These are phyloP conservation scores for Venturiaceae sp. DNA, from an alignment of 2,329 filamentous ascomycete genomes.

Conservation along the genomic window DNA sequence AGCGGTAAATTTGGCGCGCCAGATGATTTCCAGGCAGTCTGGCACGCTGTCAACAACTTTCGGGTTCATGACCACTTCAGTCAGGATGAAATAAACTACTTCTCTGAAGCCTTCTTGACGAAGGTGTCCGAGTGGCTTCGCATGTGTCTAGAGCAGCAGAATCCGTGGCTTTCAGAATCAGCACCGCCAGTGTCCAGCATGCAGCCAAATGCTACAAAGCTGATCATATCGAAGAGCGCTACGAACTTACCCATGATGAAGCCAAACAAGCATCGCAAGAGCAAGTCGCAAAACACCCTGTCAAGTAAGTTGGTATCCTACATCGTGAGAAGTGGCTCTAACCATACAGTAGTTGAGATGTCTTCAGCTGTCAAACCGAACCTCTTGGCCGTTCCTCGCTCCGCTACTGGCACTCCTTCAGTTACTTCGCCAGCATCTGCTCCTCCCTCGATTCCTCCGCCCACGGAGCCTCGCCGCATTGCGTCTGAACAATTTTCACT, in stretches of 20 bases:
- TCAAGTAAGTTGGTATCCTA: background rate
- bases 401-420: too few relatives aligned
- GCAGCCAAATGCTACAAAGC: too few relatives aligned
- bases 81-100: background rate
- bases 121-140: background rate
- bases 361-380: background rate
- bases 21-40: too few relatives aligned
- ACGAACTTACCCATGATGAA: background rate
- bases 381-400: background rate
- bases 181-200: background rate
- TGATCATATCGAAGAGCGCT: background rate
- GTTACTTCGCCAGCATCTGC: too few relatives aligned
- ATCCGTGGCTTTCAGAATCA: too few relatives aligned
- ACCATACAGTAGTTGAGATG: background rate
- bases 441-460: background rate
- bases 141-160: too few relatives aligned
- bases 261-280: background rate
- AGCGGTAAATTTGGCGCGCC: background rate
- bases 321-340: background rate
- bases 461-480: background rate
- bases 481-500: background rate
- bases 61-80: background rate
- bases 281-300: background rate
- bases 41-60: background rate
- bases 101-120: background rate